Evolutionary conservation across 306 rosid species (phyloP).

Genomic region (Neltuma alba): DNA sequence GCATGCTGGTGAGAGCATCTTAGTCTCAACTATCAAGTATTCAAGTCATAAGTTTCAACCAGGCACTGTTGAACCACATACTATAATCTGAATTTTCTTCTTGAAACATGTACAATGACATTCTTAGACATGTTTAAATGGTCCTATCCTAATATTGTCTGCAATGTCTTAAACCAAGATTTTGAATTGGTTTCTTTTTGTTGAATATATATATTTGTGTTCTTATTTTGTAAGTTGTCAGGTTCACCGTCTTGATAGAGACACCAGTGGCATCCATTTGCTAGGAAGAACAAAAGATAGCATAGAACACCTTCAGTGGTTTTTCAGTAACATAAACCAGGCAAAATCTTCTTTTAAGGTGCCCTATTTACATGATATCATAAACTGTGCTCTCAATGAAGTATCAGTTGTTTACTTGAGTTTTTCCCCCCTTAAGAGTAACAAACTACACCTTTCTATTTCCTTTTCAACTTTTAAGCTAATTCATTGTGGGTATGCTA

Average conservation of each 20-base stretch:
- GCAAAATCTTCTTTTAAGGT: conserved; percentile 72
- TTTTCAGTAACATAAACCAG: conserved; percentile 61
- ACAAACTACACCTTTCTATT: not conserved
- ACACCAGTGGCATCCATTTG: conserved; percentile 81
- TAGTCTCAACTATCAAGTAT: not conserved
- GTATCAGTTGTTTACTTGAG: not conserved
- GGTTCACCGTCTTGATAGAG: conserved; percentile 97
- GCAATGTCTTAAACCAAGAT: not conserved
- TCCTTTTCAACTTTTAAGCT: conserved; percentile 12
- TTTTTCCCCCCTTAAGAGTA: not conserved
- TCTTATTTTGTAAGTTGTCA: conserved; percentile 32
- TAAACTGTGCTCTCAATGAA: conserved; percentile 13
- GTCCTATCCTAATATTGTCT: conserved; percentile 18
- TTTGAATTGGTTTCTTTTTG: conserved; percentile 11
- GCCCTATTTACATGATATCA: conserved; percentile 16
- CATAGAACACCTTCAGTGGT: conserved; percentile 68
- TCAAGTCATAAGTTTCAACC: not conserved
- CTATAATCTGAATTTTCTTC: conserved; percentile 1
- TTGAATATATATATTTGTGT: not conserved
- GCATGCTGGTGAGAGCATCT: not conserved
- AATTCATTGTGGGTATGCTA: conserved; percentile 32
- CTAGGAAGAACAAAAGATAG: conserved; percentile 89
- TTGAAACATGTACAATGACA: conserved; percentile 4
- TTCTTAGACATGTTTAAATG: conserved; percentile 4
- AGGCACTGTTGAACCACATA: not conserved